Evolutionary conservation across 305 asterid genomes (phyloP).

Genomic region (Fraxinus angustifolia): DNA sequence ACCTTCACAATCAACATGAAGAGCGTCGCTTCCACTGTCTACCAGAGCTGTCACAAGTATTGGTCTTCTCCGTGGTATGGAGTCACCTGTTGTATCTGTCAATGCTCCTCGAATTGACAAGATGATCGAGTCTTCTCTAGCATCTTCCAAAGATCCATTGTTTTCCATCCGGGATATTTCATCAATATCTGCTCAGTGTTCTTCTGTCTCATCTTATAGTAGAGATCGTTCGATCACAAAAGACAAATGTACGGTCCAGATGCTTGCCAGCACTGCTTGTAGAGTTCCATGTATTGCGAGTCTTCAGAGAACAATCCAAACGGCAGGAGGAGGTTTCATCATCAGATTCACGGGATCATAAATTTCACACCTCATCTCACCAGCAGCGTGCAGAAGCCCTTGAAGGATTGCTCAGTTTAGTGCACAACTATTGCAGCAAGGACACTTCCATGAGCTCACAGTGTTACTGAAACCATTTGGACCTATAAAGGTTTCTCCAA

Average conservation of each 20-base stretch:
- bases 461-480: slow-evolving; percentile 92
- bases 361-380: slow-evolving; percentile 72
- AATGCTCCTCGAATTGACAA: slow-evolving; percentile 86
- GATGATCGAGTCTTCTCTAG: slow-evolving; percentile 69
- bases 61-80: slow-evolving; percentile 40
- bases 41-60: slow-evolving; percentile 27
- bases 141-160: slow-evolving; percentile 44
- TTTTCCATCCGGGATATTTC: slow-evolving; percentile 39
- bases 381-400: slow-evolving; percentile 93
- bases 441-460: slow-evolving; percentile 73
- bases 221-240: slow-evolving; percentile 52
- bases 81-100: slow-evolving; percentile 71
- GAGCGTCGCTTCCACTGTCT: slow-evolving; percentile 71
- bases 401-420: slow-evolving; percentile 92
- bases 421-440: slow-evolving; percentile 83
- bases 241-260: slow-evolving; percentile 69
- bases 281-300: slow-evolving; percentile 40
- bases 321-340: slow-evolving; percentile 54
- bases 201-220: slow-evolving; percentile 47
- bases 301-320: slow-evolving; percentile 56
- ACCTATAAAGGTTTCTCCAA: slow-evolving; percentile 79
- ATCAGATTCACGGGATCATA: slow-evolving; percentile 59
- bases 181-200: slow-evolving; percentile 49
- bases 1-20: slow-evolving; percentile 44
- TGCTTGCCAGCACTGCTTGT: slow-evolving; percentile 30